These are phyloP conservation scores for Stylosanthes scabra DNA, from an alignment of 331 rosid genomes.

Conservation along the genomic window DNA sequence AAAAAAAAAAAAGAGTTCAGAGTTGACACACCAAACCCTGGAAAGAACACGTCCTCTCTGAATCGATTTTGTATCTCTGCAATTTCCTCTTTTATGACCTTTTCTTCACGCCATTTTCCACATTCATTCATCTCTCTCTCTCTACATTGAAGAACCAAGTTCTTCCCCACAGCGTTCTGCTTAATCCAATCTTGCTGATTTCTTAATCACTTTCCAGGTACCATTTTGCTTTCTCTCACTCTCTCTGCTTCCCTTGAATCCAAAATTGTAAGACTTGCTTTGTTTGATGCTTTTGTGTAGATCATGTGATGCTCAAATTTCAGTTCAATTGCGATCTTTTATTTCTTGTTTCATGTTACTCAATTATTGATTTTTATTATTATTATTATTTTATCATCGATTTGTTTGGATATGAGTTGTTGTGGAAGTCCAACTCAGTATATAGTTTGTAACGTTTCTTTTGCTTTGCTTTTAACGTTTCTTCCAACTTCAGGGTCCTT, in stretches of 20 bases:
- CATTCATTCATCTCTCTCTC: not conserved
- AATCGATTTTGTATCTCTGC: slow-evolving; percentile 18
- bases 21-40: not conserved
- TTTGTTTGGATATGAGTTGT: not conserved
- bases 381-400: not conserved
- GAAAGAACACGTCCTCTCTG: slow-evolving; percentile 14
- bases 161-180: not conserved
- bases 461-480: slow-evolving; percentile 28
- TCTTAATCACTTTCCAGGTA: slow-evolving; percentile 39
- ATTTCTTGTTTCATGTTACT: not conserved
- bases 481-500: not conserved
- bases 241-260: slow-evolving; percentile 12
- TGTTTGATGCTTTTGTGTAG: no score
- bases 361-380: slow-evolving; percentile 1
- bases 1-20: no score
- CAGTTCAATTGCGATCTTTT: not conserved
- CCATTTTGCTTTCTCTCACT: slow-evolving; percentile 26
- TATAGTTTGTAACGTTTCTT: slow-evolving; percentile 10
- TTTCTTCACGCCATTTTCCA: slow-evolving; percentile 50
- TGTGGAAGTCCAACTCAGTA: not conserved
- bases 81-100: slow-evolving; percentile 28
- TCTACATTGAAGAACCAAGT: not conserved
- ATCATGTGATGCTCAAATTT: not conserved
- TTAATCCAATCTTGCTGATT: not conserved
- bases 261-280: not conserved